Percentiles rank a stretch among this genome's conserved stretches.
Conservation (phyloP, 495 filamentous ascomycete genomes). For the Aspergillus taichungensis region DNA sequence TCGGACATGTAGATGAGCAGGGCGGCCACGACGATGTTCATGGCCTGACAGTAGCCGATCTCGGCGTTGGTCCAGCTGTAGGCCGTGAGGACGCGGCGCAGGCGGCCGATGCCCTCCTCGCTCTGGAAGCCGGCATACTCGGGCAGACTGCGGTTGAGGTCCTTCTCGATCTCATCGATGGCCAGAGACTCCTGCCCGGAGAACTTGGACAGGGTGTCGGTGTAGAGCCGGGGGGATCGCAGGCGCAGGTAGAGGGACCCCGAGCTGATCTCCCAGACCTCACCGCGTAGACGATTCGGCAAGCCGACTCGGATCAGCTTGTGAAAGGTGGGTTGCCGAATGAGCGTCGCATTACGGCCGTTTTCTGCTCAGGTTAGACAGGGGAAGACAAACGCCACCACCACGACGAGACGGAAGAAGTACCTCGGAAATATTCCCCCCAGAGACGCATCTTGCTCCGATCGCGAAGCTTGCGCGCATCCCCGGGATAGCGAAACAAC, state of each 20-base stretch:
- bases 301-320: slow-evolving; percentile 93
- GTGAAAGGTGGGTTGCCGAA: slow-evolving; percentile 94
- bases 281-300: slow-evolving; percentile 85
- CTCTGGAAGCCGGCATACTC: slow-evolving; percentile 97
- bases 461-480: slow-evolving; percentile 90
- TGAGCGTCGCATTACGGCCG: slow-evolving; percentile 81
- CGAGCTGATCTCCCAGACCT: slow-evolving; percentile 92
- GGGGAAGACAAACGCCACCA: slow-evolving; percentile 3
- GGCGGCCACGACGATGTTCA: slow-evolving; percentile 98
- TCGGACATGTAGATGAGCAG: slow-evolving; percentile 98
- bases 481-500: slow-evolving; percentile 90
- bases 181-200: slow-evolving; percentile 78
- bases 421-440: slow-evolving; percentile 85
- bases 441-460: slow-evolving; percentile 95
- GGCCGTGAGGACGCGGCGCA: slow-evolving; percentile 83
- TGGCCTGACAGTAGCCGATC: slow-evolving; percentile 96
- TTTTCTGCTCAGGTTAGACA: slow-evolving; percentile 51
- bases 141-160: slow-evolving; percentile 88
- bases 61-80: slow-evolving; percentile 95
- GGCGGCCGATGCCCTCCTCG: slow-evolving; percentile 84
- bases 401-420: too few species aligned
- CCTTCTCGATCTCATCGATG: slow-evolving; percentile 98
- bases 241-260: slow-evolving; percentile 83
- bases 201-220: slow-evolving; percentile 74
- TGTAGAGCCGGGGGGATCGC: slow-evolving; percentile 73